Evolutionary conservation across 2,329 filamentous ascomycete species (phyloP).

Genomic region (Microsporum ferrugineum): DNA sequence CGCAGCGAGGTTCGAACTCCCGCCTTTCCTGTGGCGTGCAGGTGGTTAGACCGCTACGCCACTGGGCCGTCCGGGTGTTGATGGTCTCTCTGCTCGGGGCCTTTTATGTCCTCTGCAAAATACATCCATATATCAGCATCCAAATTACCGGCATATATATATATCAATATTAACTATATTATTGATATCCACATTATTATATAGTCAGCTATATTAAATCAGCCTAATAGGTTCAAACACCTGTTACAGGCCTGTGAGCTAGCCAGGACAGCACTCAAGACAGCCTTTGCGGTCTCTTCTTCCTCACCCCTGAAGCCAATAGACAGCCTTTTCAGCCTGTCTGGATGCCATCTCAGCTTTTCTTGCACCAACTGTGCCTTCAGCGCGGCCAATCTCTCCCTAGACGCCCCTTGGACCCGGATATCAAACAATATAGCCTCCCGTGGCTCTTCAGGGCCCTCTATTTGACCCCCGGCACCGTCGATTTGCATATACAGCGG

Average conservation of each 20-base stretch:
- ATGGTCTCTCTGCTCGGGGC: too few relatives aligned
- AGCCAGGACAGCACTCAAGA: constrained; percentile 11
- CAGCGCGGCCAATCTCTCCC: constrained; percentile 2
- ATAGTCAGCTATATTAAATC: background rate
- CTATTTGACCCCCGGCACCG: background rate
- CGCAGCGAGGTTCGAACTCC: background rate
- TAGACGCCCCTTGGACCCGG: background rate
- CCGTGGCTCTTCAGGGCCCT: background rate
- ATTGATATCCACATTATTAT: too few relatives aligned
- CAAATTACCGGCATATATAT: too few relatives aligned
- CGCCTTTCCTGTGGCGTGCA: background rate
- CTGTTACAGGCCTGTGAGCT: constrained; percentile 9
- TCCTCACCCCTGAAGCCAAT: constrained; percentile 1
- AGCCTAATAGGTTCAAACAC: constrained; percentile 1
- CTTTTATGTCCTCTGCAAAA: background rate
- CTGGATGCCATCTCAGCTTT: constrained; percentile 14
- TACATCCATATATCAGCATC: too few relatives aligned
- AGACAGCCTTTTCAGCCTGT: constrained; percentile 2
- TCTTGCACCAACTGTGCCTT: constrained; percentile 12
- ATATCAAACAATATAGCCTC: constrained; percentile 10
- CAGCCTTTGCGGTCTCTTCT: constrained; percentile 14
- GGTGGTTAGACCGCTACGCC: too few relatives aligned
- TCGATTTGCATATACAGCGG: background rate
- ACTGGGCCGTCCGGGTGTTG: too few relatives aligned
- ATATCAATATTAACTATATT: too few relatives aligned